Evolutionary conservation across 2,329 filamentous ascomycete species (phyloP).

Genomic region (Calonectria crousiana): DNA sequence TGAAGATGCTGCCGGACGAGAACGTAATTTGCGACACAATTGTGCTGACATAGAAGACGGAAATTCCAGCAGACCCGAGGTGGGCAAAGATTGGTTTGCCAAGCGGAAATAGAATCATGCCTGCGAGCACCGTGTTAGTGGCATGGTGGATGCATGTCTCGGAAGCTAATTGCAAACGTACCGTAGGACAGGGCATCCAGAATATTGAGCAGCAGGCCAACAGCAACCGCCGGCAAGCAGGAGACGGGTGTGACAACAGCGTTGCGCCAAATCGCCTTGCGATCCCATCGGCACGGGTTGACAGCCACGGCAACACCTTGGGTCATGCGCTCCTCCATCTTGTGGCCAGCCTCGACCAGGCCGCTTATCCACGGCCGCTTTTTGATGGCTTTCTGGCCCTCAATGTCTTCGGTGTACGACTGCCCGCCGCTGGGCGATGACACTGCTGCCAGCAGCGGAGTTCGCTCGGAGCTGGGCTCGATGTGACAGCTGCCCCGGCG

Average conservation of each 20-base stretch:
- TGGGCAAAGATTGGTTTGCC: slow-evolving; percentile 87
- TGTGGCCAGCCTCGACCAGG: slow-evolving; percentile 47
- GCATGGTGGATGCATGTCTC: slow-evolving; percentile 7
- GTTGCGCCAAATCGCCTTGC: slow-evolving; percentile 71
- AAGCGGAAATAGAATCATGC: slow-evolving; percentile 95
- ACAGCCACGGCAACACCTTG: slow-evolving; percentile 53
- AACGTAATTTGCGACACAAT: slow-evolving; percentile 94
- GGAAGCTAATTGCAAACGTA: slow-evolving; percentile 47
- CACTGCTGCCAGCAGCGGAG: slow-evolving; percentile 59
- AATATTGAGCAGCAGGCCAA: slow-evolving; percentile 91
- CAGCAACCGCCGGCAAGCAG: slow-evolving; percentile 85
- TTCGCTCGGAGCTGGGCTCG: slow-evolving; percentile 55
- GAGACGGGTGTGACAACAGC: slow-evolving; percentile 75
- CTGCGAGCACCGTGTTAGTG: slow-evolving; percentile 51
- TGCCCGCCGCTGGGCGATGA: slow-evolving; percentile 48
- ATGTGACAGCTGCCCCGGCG: slow-evolving; percentile 20
- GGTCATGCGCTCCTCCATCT: slow-evolving; percentile 47
- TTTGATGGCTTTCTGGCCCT: slow-evolving; percentile 60
- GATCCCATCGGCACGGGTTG: slow-evolving; percentile 80
- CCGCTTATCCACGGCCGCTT: slow-evolving; percentile 51
- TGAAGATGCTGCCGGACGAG: slow-evolving; percentile 88
- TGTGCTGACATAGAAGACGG: slow-evolving; percentile 98
- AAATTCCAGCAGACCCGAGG: slow-evolving; percentile 93
- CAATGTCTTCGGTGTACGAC: slow-evolving; percentile 57
- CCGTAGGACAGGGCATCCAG: slow-evolving; percentile 96